Conservation (phyloP, 805 yeast species). For the Saturnispora diversa region DNA sequence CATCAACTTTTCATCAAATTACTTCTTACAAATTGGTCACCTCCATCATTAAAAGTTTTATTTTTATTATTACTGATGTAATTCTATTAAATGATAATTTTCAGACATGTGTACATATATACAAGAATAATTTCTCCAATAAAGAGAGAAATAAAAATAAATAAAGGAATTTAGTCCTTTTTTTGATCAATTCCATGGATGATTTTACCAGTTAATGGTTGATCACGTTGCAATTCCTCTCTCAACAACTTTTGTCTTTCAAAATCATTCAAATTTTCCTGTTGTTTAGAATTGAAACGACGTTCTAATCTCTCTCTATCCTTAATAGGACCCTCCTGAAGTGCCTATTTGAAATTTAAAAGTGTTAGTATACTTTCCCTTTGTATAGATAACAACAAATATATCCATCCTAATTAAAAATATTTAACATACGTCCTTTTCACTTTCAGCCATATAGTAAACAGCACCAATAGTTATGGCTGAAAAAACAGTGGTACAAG, state of each 20-base stretch:
- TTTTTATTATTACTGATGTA: too few species aligned
- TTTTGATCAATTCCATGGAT: constrained; percentile 33
- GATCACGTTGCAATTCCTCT: constrained; percentile 48
- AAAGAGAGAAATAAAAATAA: background rate
- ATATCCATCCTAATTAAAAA: too few species aligned
- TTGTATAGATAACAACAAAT: too few species aligned
- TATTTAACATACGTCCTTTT: constrained; percentile 44
- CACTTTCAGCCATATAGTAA: constrained; percentile 59
- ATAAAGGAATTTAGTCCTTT: background rate
- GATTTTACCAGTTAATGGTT: constrained; percentile 54
- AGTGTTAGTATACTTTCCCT: constrained; percentile 4
- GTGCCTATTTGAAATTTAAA: constrained; percentile 35
- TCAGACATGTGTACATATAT: background rate
- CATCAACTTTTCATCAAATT: too few species aligned
- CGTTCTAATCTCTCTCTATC: constrained; percentile 62
- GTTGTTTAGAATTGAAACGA: constrained; percentile 32
- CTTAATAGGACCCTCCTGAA: constrained; percentile 77
- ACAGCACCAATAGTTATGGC: constrained; percentile 59
- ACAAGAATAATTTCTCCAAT: background rate
- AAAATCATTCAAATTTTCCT: constrained; percentile 59
- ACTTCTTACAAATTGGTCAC: too few species aligned
- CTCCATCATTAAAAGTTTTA: too few species aligned
- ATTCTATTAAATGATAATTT: too few species aligned
- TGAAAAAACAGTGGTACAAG: constrained; percentile 45
- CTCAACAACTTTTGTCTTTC: constrained; percentile 53